Evolutionary conservation across 176 grass and related monocot species (phyloP).

Genomic region (Phoenix dactylifera): DNA sequence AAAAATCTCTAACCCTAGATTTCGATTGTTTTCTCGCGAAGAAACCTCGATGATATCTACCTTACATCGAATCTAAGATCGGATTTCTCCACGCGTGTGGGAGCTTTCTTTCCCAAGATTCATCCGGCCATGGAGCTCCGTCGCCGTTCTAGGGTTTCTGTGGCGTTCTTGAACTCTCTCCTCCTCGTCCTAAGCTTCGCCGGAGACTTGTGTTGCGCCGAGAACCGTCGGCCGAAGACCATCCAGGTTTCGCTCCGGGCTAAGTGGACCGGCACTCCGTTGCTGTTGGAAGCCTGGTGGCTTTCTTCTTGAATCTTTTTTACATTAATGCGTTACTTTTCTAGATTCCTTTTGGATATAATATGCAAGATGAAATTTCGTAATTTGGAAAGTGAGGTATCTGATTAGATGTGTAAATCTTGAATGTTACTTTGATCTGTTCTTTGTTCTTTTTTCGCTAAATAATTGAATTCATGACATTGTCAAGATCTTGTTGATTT

Average conservation of each 20-base stretch:
- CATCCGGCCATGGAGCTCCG: conserved; percentile 21
- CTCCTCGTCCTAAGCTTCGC: conserved; percentile 8
- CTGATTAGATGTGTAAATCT: no score
- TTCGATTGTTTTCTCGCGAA: no score
- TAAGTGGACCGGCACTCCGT: conserved; percentile 76
- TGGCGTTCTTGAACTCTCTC: conserved; percentile 20
- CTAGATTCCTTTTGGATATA: no score
- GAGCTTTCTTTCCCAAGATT: no score
- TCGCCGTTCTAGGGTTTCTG: conserved; percentile 6
- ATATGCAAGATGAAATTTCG: neutral
- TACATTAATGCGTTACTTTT: no score
- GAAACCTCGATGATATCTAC: neutral
- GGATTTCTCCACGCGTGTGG: neutral
- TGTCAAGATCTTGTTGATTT: no score
- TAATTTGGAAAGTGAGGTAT: neutral
- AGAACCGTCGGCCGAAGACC: conserved; percentile 69
- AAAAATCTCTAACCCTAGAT: neutral
- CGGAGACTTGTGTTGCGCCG: conserved; percentile 7
- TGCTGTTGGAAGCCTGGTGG: conserved; percentile 83
- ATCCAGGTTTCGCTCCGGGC: conserved; percentile 79
- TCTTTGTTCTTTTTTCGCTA: no score
- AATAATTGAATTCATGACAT: no score
- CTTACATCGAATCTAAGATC: neutral
- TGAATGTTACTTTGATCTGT: neutral
- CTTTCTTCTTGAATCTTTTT: neutral